These are phyloP conservation scores for Aspergillaceae sp. DNA, from an alignment of 2,329 filamentous ascomycete genomes.

Conservation along the genomic window DNA sequence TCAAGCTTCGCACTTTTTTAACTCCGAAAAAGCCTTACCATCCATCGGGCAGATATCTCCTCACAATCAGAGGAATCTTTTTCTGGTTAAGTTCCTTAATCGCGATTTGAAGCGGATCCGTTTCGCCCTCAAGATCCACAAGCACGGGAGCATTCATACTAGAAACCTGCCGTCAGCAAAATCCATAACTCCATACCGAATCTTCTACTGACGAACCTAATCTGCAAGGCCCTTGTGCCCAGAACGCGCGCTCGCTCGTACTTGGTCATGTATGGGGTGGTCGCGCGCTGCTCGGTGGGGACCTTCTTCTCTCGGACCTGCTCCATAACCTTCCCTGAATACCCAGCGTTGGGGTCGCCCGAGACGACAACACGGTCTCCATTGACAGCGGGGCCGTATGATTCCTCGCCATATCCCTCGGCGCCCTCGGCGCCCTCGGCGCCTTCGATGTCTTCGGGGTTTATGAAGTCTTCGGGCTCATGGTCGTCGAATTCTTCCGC, in stretches of 20 bases:
- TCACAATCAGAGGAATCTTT: constrained; percentile 93
- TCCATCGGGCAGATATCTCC: constrained; percentile 92
- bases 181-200: not conserved
- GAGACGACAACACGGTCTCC: constrained; percentile 36
- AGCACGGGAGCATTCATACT: constrained; percentile 97
- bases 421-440: constrained; percentile 48
- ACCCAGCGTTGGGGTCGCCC: constrained; percentile 45
- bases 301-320: constrained; percentile 73
- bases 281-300: constrained; percentile 74
- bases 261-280: constrained; percentile 99
- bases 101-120: constrained; percentile 92
- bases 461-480: constrained; percentile 49
- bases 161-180: constrained; percentile 16
- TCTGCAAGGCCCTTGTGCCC: constrained; percentile 87
- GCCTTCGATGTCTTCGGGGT: constrained; percentile 46
- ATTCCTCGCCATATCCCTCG: constrained; percentile 43
- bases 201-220: constrained; percentile 57
- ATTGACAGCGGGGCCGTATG: constrained; percentile 27
- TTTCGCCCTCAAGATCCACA: constrained; percentile 94
- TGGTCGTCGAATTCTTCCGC: constrained; percentile 61
- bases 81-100: constrained; percentile 97
- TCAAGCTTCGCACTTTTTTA: not conserved
- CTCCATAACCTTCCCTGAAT: constrained; percentile 47
- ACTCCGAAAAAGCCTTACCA: constrained; percentile 55
- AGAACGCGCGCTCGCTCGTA: constrained; percentile 92